Base-by-base conservation (phyloP, 2,329 filamentous ascomycete genomes). In the Cladosporium halotolerans region DNA sequence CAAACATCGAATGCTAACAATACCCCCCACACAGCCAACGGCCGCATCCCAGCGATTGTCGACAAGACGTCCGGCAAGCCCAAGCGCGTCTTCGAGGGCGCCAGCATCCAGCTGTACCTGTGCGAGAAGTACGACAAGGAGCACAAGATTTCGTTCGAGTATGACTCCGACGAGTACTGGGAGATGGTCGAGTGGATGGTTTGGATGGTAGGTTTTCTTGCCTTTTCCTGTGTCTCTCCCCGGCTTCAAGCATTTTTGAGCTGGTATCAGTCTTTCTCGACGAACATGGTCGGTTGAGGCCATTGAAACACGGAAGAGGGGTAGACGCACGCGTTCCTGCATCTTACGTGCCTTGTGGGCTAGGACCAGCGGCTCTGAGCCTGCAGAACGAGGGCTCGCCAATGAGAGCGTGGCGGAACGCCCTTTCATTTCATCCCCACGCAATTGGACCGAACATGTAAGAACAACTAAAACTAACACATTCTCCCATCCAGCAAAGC, bases 1-100 rank as follows among this genome's bases (percentile, higher is more conserved):
- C 2, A 23, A 23, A 23, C 1, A 23, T 23, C 23, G 23, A 23
- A 28, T 7, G 23, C 23, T 28, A 28, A 28, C 23, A 28, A 28
- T 28, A 1, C 23, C 7, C 4, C 23, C 23, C 18, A 18, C 2
- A 31, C 40, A 51, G 48, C 89, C 59, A 95, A 95, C 68, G 89
- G 89, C 58, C 86, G 89, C 61, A 93, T 95, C 63, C 89, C 89
- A 3, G 89, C 89, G 54, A 64, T 95, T 44, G 92, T 87, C 11
- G 89, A 95, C 71, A 86, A 78, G 7, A 74, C 75, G 3, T 83
- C 91, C 66, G 53, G 53, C 34, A 45, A 87, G 60, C 73, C 84
- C 67, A 88, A 93, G 66, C 78, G 79, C 54, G 69, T 95, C 19
- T 95, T 91, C 65, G 56, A 58, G 38, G 53, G 55, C 38, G 57